Evolutionary conservation across 768 basidiomycete genomes (phyloP), one percentile per base, ranked within the genome.

Genomic region (Agrocybe chaxingu): DNA sequence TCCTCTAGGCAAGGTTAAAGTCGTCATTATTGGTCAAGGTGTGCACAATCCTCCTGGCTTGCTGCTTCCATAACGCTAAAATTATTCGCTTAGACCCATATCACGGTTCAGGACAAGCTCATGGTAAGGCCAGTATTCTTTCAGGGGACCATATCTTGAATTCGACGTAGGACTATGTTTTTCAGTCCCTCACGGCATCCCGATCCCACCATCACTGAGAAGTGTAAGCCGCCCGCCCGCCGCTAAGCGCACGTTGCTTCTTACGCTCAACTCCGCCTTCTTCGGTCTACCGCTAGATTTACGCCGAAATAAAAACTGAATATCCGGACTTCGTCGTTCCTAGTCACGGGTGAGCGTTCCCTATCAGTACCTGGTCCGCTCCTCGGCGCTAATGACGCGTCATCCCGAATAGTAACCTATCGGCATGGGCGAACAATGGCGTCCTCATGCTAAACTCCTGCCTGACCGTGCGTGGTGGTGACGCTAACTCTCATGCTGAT

Each of bases 391-490:
- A 42, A 33, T 52, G 50, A 47, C 24, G 38, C 18, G 38, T 31
- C 34, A 8, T 52, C 31, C 41, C 39, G 13, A 48, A 35, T 59
- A 93, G 95, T 50, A 89, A 92, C 62, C 75, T 98, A 39, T 80
- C 81, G 5, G 66, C 75, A 13, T 93, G 92, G 87, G 91, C 93
- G 1, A 73, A 81, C 52, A 85, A 86, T 50, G 95, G 95, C 45
- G 94, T 98, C 36, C 75, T 97, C 52, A 79, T 96, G 66, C 79
- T 97, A 42, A 98, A 97, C 71, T 90, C 92, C n/a, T 88, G 85
- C 52, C 76, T 98, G 43, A 96, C 95, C 2, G 95, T 97, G 35
- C 79, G 81, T 47, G 87, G 88, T 0, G 77, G 78, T 50, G 58
- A 78, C 48, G 81, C 95, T 12, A 89, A 80, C 34, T 93, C 92